A percentile compares a stretch with the other conserved stretches of the same genome.
phyloP scores from a whole-genome alignment of 2,329 filamentous ascomycete genomes.

The Monosporascus sp. region DNA sequence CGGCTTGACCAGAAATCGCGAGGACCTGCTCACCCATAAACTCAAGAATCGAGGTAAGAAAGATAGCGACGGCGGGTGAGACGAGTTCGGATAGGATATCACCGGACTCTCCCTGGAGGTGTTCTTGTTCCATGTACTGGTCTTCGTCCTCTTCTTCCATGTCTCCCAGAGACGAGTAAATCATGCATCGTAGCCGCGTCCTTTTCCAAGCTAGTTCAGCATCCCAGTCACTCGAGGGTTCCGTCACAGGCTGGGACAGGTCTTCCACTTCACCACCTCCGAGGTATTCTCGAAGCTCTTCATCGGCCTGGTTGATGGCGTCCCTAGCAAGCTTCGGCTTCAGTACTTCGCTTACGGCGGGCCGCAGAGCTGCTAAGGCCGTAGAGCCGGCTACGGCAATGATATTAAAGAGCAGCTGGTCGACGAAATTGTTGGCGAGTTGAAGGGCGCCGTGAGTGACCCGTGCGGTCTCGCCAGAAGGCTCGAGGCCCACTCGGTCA shows the following conservation, averaged over 20 bases:
- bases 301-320: constrained; percentile 75
- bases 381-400: constrained; percentile 77
- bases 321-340: constrained; percentile 85
- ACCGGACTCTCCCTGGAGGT: constrained; percentile 53
- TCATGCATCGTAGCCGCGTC: constrained; percentile 90
- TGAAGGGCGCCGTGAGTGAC: constrained; percentile 69
- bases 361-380: constrained; percentile 65
- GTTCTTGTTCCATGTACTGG: constrained; percentile 74
- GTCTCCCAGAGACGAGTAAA: constrained; percentile 92
- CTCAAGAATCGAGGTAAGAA: constrained; percentile 89
- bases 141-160: constrained; percentile 98
- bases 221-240: constrained; percentile 65
- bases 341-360: constrained; percentile 78
- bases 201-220: constrained; percentile 93
- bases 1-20: constrained; percentile 79
- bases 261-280: constrained; percentile 75
- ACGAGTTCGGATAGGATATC: constrained; percentile 63
- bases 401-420: constrained; percentile 88
- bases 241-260: constrained; percentile 45
- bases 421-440: constrained; percentile 86
- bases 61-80: constrained; percentile 89
- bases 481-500: constrained; percentile 61
- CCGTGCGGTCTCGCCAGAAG: constrained; percentile 61
- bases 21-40: constrained; percentile 89
- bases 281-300: constrained; percentile 82